phyloP scores from a whole-genome alignment of 2,329 filamentous ascomycete genomes.

The Stemphylium vesicarium region DNA sequence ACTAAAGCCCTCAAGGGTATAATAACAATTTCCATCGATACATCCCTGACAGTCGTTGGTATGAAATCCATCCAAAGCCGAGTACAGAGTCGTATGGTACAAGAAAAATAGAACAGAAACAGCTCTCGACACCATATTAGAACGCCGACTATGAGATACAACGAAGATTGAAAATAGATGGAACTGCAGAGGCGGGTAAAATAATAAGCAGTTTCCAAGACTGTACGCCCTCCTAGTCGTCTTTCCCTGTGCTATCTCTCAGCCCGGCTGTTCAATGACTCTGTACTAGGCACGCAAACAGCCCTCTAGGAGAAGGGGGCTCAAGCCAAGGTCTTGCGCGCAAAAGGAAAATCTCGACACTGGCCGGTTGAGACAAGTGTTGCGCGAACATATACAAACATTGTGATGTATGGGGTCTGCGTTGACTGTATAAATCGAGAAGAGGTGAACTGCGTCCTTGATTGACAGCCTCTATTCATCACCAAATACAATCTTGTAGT shows the following conservation, averaged over 20 bases:
- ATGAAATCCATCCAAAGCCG: conserved; percentile 16
- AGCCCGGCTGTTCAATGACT: too few species aligned
- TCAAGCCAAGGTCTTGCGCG: too few species aligned
- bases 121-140: neutral
- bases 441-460: neutral
- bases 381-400: neutral
- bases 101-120: conserved; percentile 10
- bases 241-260: neutral
- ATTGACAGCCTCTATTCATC: conserved; percentile 32
- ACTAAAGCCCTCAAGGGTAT: conserved; percentile 34
- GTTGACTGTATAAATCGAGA: neutral
- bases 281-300: too few species aligned
- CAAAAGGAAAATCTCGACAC: neutral
- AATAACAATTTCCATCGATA: conserved; percentile 22
- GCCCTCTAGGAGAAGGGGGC: too few species aligned
- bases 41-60: conserved; percentile 21
- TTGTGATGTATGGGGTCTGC: neutral
- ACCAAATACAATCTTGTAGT: conserved; percentile 79
- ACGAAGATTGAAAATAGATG: conserved; percentile 6
- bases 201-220: neutral
- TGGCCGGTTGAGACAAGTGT: neutral
- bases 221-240: neutral
- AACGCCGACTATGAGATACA: conserved; percentile 12
- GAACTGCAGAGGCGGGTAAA: neutral
- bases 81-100: conserved; percentile 17